Percentiles rank a stretch among this genome's conserved stretches.
Conservation (phyloP, 2,329 filamentous ascomycete genomes). For the Orbilia blumenaviensis region DNA sequence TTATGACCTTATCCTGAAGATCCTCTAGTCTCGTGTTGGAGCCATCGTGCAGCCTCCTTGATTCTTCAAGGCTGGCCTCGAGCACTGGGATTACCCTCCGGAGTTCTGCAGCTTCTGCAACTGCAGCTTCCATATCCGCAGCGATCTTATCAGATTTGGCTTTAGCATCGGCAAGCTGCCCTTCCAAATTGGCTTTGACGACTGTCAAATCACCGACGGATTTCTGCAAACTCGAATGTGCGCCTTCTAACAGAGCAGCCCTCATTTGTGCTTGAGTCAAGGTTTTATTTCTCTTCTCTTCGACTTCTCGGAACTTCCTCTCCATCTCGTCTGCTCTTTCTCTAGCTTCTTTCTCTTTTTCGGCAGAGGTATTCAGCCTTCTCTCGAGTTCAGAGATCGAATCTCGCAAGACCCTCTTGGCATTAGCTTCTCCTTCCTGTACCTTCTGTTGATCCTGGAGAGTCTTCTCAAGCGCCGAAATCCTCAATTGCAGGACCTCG, state of each 20-base stretch:
- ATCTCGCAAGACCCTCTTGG: slow-evolving; percentile 75
- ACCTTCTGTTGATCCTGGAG: slow-evolving; percentile 71
- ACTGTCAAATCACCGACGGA: slow-evolving; percentile 67
- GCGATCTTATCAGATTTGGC: slow-evolving; percentile 69
- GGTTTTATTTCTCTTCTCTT: slow-evolving; percentile 73
- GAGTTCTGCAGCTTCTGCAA: slow-evolving; percentile 75
- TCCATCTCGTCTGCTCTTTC: slow-evolving; percentile 71
- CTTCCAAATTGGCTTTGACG: slow-evolving; percentile 71
- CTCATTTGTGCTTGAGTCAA: slow-evolving; percentile 69
- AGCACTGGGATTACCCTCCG: slow-evolving; percentile 77
- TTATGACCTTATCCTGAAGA: slow-evolving; percentile 86
- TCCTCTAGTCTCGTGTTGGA: slow-evolving; percentile 85
- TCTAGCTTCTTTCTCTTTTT: slow-evolving; percentile 59
- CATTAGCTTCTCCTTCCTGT: slow-evolving; percentile 71
- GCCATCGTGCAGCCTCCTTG: slow-evolving; percentile 80
- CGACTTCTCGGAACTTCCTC: slow-evolving; percentile 72
- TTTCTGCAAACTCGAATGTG: slow-evolving; percentile 68
- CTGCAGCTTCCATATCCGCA: slow-evolving; percentile 68
- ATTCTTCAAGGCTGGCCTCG: slow-evolving; percentile 82
- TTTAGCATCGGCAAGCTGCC: slow-evolving; percentile 72
- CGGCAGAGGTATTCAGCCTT: slow-evolving; percentile 54
- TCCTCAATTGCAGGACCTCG: slow-evolving; percentile 67
- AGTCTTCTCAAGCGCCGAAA: slow-evolving; percentile 75
- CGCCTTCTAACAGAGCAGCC: slow-evolving; percentile 73
- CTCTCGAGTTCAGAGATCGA: slow-evolving; percentile 74